Conservation (phyloP, 202 grass and related monocot genomes). For the Saccharum hybrid region DNA sequence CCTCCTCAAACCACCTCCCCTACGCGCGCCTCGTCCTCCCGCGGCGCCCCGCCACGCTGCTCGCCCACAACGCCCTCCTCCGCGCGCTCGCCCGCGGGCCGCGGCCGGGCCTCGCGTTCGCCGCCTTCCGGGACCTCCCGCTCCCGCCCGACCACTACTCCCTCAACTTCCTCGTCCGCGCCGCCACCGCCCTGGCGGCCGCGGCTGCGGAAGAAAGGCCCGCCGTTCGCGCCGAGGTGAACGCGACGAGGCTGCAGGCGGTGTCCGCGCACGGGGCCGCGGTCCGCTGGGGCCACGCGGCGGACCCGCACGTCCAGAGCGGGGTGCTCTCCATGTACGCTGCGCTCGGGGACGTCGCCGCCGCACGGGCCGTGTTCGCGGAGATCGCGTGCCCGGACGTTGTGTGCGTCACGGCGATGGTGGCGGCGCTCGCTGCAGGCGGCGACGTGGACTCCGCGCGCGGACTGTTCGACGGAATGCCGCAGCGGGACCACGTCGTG, state of each 20-base stretch:
- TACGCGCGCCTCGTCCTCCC: conserved; percentile 61
- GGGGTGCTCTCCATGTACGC: conserved; percentile 75
- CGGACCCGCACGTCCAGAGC: conserved; percentile 66
- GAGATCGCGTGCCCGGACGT: conserved; percentile 60
- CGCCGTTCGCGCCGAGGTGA: background rate
- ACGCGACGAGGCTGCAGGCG: conserved; percentile 21
- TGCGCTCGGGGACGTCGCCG: conserved; percentile 42
- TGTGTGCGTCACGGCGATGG: conserved; percentile 65
- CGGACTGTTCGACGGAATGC: conserved; percentile 66
- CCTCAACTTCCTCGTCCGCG: conserved; percentile 75
- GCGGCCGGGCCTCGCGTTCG: conserved; percentile 48
- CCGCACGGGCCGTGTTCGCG: conserved; percentile 46
- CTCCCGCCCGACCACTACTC: conserved; percentile 69
- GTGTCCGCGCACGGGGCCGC: conserved; percentile 57
- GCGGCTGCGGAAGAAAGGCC: background rate
- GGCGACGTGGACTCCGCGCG: conserved; percentile 61
- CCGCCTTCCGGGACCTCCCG: conserved; percentile 59
- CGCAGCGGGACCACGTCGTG: conserved; percentile 55
- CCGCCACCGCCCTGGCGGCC: conserved; percentile 46
- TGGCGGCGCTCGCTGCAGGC: conserved; percentile 28
- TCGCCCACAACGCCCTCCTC: conserved; percentile 59
- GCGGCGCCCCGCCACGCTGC: conserved; percentile 38
- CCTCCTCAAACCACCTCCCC: conserved; percentile 38
- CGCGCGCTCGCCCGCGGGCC: conserved; percentile 56
- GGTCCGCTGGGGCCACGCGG: conserved; percentile 53